These are phyloP conservation scores for Acacia concinna DNA, from an alignment of 331 rosid genomes.

Conservation along the genomic window DNA sequence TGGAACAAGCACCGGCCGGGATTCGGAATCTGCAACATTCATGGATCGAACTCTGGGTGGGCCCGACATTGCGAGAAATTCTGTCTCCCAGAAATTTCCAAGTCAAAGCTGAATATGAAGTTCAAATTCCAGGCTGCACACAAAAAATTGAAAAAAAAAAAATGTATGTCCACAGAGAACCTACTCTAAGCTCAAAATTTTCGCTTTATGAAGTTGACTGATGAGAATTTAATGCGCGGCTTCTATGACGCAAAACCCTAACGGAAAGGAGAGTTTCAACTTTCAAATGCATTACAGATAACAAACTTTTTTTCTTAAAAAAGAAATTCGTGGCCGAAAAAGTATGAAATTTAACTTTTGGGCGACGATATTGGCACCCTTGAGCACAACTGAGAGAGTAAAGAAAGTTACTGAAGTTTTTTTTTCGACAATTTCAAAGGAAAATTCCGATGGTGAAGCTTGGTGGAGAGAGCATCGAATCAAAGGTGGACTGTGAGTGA, in stretches of 20 bases:
- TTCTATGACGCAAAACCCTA: constrained; percentile 39
- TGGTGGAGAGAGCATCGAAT: constrained; percentile 46
- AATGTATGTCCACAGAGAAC: neutral
- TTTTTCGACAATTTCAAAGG: neutral
- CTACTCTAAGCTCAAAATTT: neutral
- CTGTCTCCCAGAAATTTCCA: neutral
- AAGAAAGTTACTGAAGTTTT: constrained; percentile 27
- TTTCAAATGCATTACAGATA: constrained; percentile 36
- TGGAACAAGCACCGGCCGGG: constrained; percentile 62
- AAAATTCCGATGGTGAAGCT: constrained; percentile 34
- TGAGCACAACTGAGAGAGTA: constrained; percentile 25
- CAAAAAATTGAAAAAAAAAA: neutral
- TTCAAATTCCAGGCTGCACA: constrained; percentile 30
- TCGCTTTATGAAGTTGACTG: neutral
- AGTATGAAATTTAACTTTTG: constrained; percentile 23
- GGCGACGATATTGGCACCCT: constrained; percentile 23
- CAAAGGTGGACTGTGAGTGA: constrained; percentile 4
- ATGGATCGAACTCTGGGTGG: constrained; percentile 76
- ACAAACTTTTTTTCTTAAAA: neutral
- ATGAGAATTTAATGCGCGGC: constrained; percentile 27
- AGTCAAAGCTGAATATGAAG: constrained; percentile 33
- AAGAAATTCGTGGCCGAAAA: constrained; percentile 19
- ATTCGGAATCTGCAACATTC: constrained; percentile 56
- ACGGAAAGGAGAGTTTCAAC: constrained; percentile 24
- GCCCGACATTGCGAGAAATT: constrained; percentile 57